phyloP scores from a whole-genome alignment of 2,329 filamentous ascomycete species.

The Hypoxylon sp. region DNA sequence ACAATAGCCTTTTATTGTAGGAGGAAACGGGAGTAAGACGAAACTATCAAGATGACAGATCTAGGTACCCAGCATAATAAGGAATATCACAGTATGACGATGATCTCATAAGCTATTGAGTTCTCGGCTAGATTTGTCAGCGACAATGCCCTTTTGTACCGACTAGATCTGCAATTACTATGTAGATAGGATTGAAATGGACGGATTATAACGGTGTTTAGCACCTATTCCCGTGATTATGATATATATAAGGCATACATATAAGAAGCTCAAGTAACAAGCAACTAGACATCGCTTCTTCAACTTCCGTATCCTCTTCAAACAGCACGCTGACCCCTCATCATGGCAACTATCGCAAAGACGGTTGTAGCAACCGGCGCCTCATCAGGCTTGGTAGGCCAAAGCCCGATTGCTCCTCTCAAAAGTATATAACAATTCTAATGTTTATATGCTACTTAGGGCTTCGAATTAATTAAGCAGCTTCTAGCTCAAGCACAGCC shows the following conservation, averaged over 20 bases:
- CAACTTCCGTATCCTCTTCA: background rate
- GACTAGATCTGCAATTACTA: background rate
- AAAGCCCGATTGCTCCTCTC: background rate
- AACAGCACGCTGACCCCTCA: background rate
- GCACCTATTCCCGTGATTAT: slow-evolving; percentile 31
- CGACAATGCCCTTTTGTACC: slow-evolving; percentile 4
- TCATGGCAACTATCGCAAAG: slow-evolving; percentile 61
- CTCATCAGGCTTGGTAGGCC: slow-evolving; percentile 64
- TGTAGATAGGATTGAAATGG: background rate
- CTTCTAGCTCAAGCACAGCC: slow-evolving; percentile 62
- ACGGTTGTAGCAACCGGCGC: slow-evolving; percentile 66
- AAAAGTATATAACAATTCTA: background rate
- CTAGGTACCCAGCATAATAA: background rate
- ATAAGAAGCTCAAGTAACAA: slow-evolving; percentile 9
- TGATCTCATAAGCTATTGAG: background rate
- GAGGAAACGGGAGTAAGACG: background rate
- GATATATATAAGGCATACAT: background rate
- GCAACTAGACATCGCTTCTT: background rate
- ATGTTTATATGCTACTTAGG: slow-evolving; percentile 54
- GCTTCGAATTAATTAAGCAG: slow-evolving; percentile 68
- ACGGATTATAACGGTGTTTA: slow-evolving; percentile 32
- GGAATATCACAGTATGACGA: background rate
- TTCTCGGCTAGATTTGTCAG: slow-evolving; percentile 31
- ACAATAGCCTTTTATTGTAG: background rate
- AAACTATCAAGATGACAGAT: background rate